phyloP scores from a whole-genome alignment of 78 protist genomes.

The Pirum gemmata region DNA sequence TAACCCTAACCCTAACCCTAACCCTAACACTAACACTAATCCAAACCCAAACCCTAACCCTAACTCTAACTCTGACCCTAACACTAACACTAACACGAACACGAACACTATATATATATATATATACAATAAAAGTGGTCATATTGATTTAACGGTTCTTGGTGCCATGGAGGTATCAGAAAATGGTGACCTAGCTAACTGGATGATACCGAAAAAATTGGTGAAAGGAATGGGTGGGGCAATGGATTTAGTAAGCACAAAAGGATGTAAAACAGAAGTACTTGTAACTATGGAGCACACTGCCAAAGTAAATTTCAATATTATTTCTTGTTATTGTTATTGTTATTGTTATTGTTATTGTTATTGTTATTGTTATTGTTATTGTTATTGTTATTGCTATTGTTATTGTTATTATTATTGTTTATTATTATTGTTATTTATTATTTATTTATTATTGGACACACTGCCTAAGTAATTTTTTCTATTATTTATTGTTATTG shows the following conservation, averaged over 20 bases:
- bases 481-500: no score
- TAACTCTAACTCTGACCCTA: no score
- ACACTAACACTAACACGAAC: no score
- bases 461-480: no score
- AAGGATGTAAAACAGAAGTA: conserved; percentile 68
- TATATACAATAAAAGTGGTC: conserved; percentile 79
- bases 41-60: no score
- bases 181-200: conserved; percentile 91
- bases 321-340: background rate
- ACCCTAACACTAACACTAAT: no score
- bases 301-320: conserved; percentile 70
- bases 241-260: conserved; percentile 82
- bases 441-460: no score
- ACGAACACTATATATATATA: no score
- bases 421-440: no score
- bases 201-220: conserved; percentile 92
- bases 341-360: no score
- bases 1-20: no score
- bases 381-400: background rate
- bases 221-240: conserved; percentile 98
- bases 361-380: background rate
- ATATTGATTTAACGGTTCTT: conserved; percentile 78
- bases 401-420: no score
- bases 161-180: conserved; percentile 88
- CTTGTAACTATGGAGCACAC: conserved; percentile 91